Percentiles rank a stretch among this genome's conserved stretches.
Evolutionary conservation across 2,329 filamentous ascomycete species (phyloP).

Genomic region (Fusarium longipes): DNA sequence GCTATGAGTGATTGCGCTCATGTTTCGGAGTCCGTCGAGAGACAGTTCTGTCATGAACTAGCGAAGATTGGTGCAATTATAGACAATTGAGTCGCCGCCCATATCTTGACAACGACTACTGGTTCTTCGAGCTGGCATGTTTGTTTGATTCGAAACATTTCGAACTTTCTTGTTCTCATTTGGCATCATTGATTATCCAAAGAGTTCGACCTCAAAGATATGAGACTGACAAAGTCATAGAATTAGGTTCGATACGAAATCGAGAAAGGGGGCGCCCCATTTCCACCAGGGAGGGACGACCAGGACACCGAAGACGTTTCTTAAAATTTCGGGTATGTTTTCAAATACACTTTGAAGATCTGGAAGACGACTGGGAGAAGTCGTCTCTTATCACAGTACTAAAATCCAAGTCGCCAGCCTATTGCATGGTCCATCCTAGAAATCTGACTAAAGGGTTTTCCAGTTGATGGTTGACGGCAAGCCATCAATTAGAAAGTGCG

Average conservation of each 20-base stretch:
- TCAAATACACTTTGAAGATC: neutral
- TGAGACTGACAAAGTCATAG: constrained; percentile 16
- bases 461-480: constrained; percentile 24
- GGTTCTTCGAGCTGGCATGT: neutral
- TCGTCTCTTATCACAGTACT: neutral
- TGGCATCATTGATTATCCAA: neutral
- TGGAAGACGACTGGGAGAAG: neutral
- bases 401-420: neutral
- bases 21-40: neutral
- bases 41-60: neutral
- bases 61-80: neutral
- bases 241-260: constrained; percentile 9
- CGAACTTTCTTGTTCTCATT: neutral
- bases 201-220: neutral
- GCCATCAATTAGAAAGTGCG: constrained; percentile 36
- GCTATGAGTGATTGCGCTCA: neutral
- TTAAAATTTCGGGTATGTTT: constrained; percentile 1
- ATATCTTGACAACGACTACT: neutral
- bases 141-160: neutral
- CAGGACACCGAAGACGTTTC: neutral
- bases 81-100: neutral
- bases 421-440: constrained; percentile 21
- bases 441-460: constrained; percentile 7
- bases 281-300: neutral
- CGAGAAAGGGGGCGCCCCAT: neutral